Conservation (phyloP, 345 rosid genomes). For the Linum lewisii region DNA sequence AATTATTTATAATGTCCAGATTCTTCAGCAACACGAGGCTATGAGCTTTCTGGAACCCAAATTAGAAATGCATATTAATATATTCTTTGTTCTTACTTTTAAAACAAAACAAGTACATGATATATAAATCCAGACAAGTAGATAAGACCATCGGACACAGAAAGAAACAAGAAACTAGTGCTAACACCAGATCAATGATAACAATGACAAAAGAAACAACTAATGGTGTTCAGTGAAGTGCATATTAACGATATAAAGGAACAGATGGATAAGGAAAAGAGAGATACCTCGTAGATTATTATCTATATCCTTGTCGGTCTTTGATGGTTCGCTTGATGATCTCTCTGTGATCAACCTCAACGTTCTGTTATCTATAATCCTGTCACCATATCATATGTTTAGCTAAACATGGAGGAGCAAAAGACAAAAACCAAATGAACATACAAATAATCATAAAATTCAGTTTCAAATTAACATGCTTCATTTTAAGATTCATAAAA, state of each 20-base stretch:
- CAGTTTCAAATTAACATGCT: no score
- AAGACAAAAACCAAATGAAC: neutral
- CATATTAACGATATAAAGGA: neutral
- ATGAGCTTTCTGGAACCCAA: neutral
- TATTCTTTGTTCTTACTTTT: no score
- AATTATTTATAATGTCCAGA: neutral
- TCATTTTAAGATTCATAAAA: constrained; percentile 2
- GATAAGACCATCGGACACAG: neutral
- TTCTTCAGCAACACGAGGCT: neutral
- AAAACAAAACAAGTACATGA: neutral
- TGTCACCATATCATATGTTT: constrained; percentile 23
- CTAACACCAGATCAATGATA: neutral
- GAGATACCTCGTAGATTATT: constrained; percentile 57
- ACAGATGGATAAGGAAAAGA: constrained; percentile 1
- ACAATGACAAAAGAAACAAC: neutral
- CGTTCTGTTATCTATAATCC: constrained; percentile 84
- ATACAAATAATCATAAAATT: no score
- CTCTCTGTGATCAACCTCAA: constrained; percentile 71
- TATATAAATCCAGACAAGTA: neutral
- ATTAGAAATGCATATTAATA: no score
- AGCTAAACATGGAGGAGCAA: constrained; percentile 7
- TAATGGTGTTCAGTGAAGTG: neutral
- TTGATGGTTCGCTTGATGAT: constrained; percentile 54
- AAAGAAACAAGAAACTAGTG: neutral
- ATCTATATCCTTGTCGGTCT: constrained; percentile 50